Evolutionary conservation across 768 basidiomycete genomes (phyloP), one percentile per base, ranked within the genome.

Genomic region (Psilocybe subaeruginosa): DNA sequence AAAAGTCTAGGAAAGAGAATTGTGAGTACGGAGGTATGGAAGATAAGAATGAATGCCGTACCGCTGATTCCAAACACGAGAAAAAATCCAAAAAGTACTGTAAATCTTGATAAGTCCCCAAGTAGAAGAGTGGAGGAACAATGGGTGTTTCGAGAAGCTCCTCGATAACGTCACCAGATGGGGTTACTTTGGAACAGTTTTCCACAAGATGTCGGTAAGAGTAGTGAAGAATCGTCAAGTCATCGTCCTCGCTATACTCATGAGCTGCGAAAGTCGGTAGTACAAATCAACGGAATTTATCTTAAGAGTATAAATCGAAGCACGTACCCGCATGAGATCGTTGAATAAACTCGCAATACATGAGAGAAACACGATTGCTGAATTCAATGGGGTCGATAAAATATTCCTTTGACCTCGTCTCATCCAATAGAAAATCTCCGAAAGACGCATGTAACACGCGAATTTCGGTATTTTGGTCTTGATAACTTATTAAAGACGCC

Each of bases 81-180:
- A 53, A 53, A 11, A 53, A 53, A 37, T 53, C 51, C 31, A 53
- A 33, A 14, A 53, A 53, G 17, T 37, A 53, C 29, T 53, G 31
- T 17, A 53, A 19, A 37, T 53, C 51, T 23, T 53, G 51, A 37
- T 53, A 53, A 14, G 51, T 53, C 6, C 51, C 51, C 51, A 53
- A 35, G 31, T 53, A 53, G 35, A 53, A 53, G 9, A 53, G 17
- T 17, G 51, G 51, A 33, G 51, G 51, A 8, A 53, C 33, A 14
- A 53, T 19, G 3, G 51, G 51, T 9, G 51, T 53, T 5, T 53
- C 51, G 16, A 53, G 51, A n/a, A 53, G 51, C 14, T 35, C 51
- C 35, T 33, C 51, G 7, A 53, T 17, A 5, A 53, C 31, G 33
- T 53, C 33, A 7, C 9, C n/a, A n/a, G 51, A 37, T 9, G 51